Evolutionary conservation across 2,329 filamentous ascomycete genomes (phyloP).

Genomic region (Metarhizium album): DNA sequence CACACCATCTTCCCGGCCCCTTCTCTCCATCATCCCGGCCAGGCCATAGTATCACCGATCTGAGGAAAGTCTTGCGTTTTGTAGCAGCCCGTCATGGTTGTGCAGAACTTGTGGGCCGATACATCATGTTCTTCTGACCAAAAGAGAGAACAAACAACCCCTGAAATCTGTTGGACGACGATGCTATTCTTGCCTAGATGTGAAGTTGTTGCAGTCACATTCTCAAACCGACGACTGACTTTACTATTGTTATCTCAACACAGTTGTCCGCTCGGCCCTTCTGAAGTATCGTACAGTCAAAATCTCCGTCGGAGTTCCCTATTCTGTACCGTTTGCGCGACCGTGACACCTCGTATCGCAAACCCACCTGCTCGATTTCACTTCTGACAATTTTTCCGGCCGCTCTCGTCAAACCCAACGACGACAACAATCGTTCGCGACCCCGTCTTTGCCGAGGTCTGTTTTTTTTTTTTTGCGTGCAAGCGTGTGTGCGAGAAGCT

Average conservation of each 20-base stretch:
- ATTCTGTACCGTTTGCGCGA: constrained; percentile 2
- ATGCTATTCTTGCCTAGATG: not conserved
- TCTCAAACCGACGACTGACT: not conserved
- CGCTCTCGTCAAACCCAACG: not conserved
- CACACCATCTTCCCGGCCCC: not conserved
- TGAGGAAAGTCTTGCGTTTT: not conserved
- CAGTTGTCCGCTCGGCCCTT: constrained; percentile 14
- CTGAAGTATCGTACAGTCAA: not conserved
- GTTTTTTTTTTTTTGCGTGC: not conserved
- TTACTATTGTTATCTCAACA: constrained; percentile 12
- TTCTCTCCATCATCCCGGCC: not conserved
- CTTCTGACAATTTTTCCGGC: not conserved
- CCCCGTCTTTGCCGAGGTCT: not conserved
- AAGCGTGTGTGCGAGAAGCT: not conserved
- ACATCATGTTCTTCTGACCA: not conserved
- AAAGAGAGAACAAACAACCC: too few relatives aligned
- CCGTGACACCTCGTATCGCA: constrained; percentile 5
- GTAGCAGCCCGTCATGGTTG: not conserved
- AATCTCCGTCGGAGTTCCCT: not conserved
- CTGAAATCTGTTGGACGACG: not conserved
- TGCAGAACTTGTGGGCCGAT: not conserved
- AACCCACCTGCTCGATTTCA: not conserved
- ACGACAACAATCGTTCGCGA: not conserved
- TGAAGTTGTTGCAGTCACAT: not conserved
- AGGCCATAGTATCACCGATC: not conserved